Percentiles rank a stretch among this genome's conserved stretches.
These are phyloP conservation scores for Trichoderma koningiopsis DNA, from an alignment of 2,329 filamentous ascomycete species.

Conservation along the genomic window DNA sequence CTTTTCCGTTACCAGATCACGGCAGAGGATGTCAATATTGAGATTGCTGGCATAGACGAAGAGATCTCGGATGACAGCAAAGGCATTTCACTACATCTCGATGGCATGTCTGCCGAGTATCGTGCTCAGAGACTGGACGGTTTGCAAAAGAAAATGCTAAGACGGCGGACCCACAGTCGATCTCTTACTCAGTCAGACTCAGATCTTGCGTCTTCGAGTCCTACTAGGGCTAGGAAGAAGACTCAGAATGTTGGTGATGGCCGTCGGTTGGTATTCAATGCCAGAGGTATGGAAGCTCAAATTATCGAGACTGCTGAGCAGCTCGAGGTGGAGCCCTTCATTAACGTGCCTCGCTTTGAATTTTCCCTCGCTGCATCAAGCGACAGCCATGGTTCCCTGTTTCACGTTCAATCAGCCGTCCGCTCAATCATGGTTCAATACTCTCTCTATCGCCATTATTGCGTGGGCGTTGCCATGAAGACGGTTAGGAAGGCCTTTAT, in stretches of 20 bases:
- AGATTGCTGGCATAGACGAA: conserved; percentile 85
- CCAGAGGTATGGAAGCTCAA: conserved; percentile 83
- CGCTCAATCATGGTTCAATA: conserved; percentile 82
- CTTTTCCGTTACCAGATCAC: conserved; percentile 81
- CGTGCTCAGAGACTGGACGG: conserved; percentile 75
- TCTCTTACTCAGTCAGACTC: conserved; percentile 70
- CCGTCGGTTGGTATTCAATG: conserved; percentile 76
- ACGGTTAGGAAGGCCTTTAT: conserved; percentile 73
- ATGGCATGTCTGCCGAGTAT: conserved; percentile 88
- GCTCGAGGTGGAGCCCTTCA: conserved; percentile 81
- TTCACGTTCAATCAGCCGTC: conserved; percentile 82
- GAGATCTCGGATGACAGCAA: conserved; percentile 79
- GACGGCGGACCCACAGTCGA: conserved; percentile 75
- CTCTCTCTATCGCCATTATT: conserved; percentile 91
- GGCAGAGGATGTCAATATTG: conserved; percentile 84
- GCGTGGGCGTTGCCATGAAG: conserved; percentile 76
- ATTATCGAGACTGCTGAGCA: conserved; percentile 86
- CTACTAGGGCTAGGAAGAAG: conserved; percentile 53
- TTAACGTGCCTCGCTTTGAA: conserved; percentile 85
- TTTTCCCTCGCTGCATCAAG: conserved; percentile 81
- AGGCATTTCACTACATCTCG: conserved; percentile 82
- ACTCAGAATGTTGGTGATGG: conserved; percentile 69
- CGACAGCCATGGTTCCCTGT: conserved; percentile 82
- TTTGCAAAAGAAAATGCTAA: conserved; percentile 56
- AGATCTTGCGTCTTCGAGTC: conserved; percentile 50